These are phyloP conservation scores for Phytophthora ramorum DNA, from an alignment of 352 stramenopile genomes.

Conservation along the genomic window DNA sequence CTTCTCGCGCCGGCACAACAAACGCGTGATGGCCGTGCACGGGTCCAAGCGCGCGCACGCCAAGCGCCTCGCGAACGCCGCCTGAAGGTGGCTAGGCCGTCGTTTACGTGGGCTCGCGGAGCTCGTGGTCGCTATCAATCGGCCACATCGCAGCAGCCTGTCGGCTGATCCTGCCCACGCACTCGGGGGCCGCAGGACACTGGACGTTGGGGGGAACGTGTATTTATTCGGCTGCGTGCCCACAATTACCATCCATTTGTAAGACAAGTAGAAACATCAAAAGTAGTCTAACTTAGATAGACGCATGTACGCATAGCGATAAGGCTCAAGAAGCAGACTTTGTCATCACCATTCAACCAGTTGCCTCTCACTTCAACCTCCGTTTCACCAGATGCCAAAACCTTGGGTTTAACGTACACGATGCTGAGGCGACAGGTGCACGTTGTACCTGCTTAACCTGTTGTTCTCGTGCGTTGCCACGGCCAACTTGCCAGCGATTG, in stretches of 20 bases:
- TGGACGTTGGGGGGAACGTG: slow-evolving; percentile 32
- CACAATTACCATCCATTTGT: slow-evolving; percentile 37
- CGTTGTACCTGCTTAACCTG: not conserved
- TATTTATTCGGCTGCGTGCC: slow-evolving; percentile 49
- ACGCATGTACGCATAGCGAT: slow-evolving; percentile 30
- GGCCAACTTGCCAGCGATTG: no score
- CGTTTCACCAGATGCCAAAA: not conserved
- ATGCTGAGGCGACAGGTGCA: not conserved
- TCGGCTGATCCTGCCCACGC: slow-evolving; percentile 33
- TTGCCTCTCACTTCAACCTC: not conserved
- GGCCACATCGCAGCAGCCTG: slow-evolving; percentile 35
- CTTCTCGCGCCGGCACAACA: slow-evolving; percentile 49
- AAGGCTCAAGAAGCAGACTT: slow-evolving; percentile 18
- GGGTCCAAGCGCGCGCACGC: slow-evolving; percentile 26
- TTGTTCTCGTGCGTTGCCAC: no score
- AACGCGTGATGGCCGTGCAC: slow-evolving; percentile 55
- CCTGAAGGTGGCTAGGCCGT: slow-evolving; percentile 49
- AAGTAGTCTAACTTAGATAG: slow-evolving; percentile 22
- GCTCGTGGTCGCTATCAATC: slow-evolving; percentile 26
- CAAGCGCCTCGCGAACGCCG: slow-evolving; percentile 34
- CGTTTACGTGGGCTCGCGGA: slow-evolving; percentile 31
- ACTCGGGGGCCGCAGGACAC: slow-evolving; percentile 25
- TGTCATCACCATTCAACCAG: slow-evolving; percentile 1
- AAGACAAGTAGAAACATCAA: slow-evolving; percentile 19
- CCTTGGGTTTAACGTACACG: not conserved